These are phyloP conservation scores for Aurifilum marmelostoma DNA, from an alignment of 2,329 filamentous ascomycete species.

Conservation along the genomic window DNA sequence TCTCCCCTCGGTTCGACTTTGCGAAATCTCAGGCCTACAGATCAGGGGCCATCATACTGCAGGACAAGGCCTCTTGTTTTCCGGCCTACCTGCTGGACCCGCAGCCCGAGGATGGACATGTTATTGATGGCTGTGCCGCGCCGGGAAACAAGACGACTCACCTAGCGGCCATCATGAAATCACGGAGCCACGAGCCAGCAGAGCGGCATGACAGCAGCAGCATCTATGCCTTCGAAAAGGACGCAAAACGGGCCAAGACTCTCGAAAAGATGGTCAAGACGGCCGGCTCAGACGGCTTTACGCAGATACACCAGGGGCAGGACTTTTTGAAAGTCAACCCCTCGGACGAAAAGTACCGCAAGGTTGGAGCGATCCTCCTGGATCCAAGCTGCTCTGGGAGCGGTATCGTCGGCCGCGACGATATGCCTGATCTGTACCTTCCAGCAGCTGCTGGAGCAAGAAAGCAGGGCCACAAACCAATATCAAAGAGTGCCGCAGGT, in stretches of 20 bases:
- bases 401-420: constrained; percentile 88
- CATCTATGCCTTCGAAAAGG: constrained; percentile 82
- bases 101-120: constrained; percentile 66
- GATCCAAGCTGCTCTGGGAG: constrained; percentile 96
- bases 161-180: constrained; percentile 72
- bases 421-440: constrained; percentile 70
- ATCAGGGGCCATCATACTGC: constrained; percentile 79
- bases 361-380: constrained; percentile 81
- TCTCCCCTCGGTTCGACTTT: constrained; percentile 73
- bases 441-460: constrained; percentile 40
- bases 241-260: constrained; percentile 70
- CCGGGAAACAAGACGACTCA: constrained; percentile 98
- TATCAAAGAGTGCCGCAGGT: constrained; percentile 26
- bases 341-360: constrained; percentile 57
- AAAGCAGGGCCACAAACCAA: constrained; percentile 19
- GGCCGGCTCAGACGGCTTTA: constrained; percentile 70
- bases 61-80: constrained; percentile 97
- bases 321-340: constrained; percentile 84
- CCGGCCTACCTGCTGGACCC: constrained; percentile 86
- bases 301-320: constrained; percentile 71
- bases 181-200: constrained; percentile 41
- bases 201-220: constrained; percentile 32
- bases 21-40: constrained; percentile 74
- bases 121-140: constrained; percentile 92
- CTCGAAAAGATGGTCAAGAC: constrained; percentile 82